Conservation (phyloP, 225 moss, liverwort and hornwort species). For the Polytrichum commune region DNA sequence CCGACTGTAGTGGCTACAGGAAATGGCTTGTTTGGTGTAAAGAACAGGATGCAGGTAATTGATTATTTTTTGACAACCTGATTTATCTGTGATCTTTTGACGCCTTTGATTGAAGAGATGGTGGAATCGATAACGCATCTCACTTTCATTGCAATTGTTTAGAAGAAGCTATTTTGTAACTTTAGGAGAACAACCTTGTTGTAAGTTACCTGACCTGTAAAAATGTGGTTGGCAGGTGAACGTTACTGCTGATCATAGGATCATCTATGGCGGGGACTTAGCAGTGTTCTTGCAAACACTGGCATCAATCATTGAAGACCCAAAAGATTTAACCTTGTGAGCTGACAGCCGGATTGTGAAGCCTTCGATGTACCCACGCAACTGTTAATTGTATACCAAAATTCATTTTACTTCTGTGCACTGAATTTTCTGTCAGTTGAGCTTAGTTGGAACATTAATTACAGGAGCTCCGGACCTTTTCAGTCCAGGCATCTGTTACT, state of each 20-base stretch:
- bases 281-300: conserved; percentile 94
- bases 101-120: not conserved
- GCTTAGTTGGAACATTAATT: not conserved
- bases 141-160: not conserved
- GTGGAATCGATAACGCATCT: not conserved
- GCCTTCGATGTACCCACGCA: conserved; percentile 7
- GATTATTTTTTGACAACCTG: not conserved
- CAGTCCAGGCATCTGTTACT: not conserved
- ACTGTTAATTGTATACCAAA: too few relatives aligned
- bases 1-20: conserved; percentile 83
- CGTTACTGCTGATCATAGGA: conserved; percentile 95
- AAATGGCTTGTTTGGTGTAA: conserved; percentile 84
- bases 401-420: too few relatives aligned
- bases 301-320: conserved; percentile 84
- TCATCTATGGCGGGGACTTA: conserved; percentile 89
- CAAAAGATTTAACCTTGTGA: conserved; percentile 85
- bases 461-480: not conserved
- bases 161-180: not conserved
- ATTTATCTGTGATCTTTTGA: too few relatives aligned
- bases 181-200: not conserved
- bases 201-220: conserved; percentile 9
- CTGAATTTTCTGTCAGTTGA: too few relatives aligned
- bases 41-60: conserved; percentile 90
- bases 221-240: conserved; percentile 67
- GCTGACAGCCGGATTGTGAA: conserved; percentile 16